phyloP scores from a whole-genome alignment of 768 basidiomycete species.

The Harrya chromipes region DNA sequence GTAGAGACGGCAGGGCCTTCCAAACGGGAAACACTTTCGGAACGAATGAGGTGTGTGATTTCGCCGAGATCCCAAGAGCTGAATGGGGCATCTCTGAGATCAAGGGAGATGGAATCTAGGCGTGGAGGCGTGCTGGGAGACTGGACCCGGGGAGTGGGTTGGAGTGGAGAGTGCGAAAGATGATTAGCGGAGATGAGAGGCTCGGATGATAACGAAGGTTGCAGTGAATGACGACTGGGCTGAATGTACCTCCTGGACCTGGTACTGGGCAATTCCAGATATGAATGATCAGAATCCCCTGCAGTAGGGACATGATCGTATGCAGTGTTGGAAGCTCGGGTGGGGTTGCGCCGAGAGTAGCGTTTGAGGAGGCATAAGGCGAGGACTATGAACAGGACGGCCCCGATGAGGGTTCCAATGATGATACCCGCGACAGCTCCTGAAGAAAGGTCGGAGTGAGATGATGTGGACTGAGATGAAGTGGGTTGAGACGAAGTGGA shows the following conservation, averaged over 20 bases:
- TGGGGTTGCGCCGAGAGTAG: constrained; percentile 10
- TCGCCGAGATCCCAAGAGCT: constrained; percentile 3
- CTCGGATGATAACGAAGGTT: constrained; percentile 19
- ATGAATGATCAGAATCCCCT: neutral
- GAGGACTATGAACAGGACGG: constrained; percentile 10
- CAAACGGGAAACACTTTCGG: neutral
- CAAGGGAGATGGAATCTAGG: constrained; percentile 2
- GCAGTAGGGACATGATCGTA: neutral
- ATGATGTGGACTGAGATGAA: neutral
- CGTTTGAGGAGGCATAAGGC: constrained; percentile 13
- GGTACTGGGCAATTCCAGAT: neutral
- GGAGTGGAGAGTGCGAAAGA: constrained; percentile 6
- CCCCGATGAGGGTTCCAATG: constrained; percentile 17
- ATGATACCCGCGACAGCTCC: constrained; percentile 19
- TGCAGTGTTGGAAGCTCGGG: constrained; percentile 13
- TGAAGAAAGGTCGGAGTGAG: constrained; percentile 4
- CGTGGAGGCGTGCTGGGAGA: constrained; percentile 1
- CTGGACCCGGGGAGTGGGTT: constrained; percentile 1
- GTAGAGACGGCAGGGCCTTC: neutral
- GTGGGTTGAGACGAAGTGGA: neutral
- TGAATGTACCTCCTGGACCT: neutral
- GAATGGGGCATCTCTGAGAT: neutral
- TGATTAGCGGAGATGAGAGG: constrained; percentile 17
- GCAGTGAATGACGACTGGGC: constrained; percentile 7
- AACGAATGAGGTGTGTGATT: neutral